Evolutionary conservation across 2,329 filamentous ascomycete genomes (phyloP), one percentile per base, ranked within the genome.

Genomic region (Hypocreales sp.): DNA sequence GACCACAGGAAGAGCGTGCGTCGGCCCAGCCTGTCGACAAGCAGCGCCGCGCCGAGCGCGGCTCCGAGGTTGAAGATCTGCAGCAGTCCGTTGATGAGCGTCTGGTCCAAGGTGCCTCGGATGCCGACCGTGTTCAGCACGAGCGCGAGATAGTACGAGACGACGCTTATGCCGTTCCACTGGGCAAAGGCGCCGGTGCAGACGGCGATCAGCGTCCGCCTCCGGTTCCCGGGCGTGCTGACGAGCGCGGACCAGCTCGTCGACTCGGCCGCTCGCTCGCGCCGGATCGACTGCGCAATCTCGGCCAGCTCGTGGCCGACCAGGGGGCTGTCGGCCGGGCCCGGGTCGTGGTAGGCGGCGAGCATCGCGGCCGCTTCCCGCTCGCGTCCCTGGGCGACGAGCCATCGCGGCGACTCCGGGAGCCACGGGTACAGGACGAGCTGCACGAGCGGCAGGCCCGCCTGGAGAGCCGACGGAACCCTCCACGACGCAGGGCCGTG

Each of bases 351-450:
- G 22, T 64, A 65, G 29, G 63, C 63, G 37, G 58, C 50, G 1
- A 73, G 40, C 15, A 69, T 60, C 1, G 48, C 47, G 11, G 50
- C 56, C 0, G 68, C 68, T 37, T 70, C 52, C 5, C 66, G 57
- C 2, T 44, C 33, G 14, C 55, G 53, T 17, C 66, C 64, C 33
- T 66, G 56, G 20, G 59, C 56, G 23, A 72, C 54, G 16, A 72
- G 45, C 60, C 61, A 75, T 20, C 72, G 58, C 2, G 72, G 72
- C 1, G 61, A 69, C 35, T 77, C 72, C 0, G 71, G 70, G 5
- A 70, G 55, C 27, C 67, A 60, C 35, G 50, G 54, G 27, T 63
- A 45, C 28, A 61, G 55, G 8, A 46, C 29, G 12, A 67, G 50
- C 34, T 64, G 51, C 15, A 48, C 49, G 1, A 34, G 39, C 2